These are phyloP conservation scores for Podaxis carcinomalis DNA, from an alignment of 768 basidiomycete species.

Conservation along the genomic window DNA sequence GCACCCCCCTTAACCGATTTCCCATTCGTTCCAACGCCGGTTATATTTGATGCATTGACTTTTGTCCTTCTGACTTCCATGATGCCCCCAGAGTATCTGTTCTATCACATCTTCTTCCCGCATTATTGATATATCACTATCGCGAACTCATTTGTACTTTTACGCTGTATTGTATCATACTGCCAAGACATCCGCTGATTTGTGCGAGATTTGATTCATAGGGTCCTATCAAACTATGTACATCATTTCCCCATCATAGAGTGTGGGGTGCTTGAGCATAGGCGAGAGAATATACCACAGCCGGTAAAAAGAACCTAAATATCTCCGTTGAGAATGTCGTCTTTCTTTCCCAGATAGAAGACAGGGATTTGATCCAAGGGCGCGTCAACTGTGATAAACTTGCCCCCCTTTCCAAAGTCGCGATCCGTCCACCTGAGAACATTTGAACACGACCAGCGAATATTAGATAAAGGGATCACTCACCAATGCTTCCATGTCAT, in stretches of 20 bases:
- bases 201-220: background rate
- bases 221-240: background rate
- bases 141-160: background rate
- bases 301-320: background rate
- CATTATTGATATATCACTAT: background rate
- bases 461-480: background rate
- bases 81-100: background rate
- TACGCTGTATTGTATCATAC: background rate
- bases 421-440: constrained; percentile 28
- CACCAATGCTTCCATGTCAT: constrained; percentile 30
- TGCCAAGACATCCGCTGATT: background rate
- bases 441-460: background rate
- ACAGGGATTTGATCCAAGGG: constrained; percentile 29
- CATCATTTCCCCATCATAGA: background rate
- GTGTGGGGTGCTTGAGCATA: background rate
- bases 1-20: background rate
- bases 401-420: constrained; percentile 25
- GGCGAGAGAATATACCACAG: background rate
- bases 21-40: background rate
- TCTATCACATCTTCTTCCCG: background rate
- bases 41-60: background rate
- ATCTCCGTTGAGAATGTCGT: constrained; percentile 24
- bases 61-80: background rate
- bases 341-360: constrained; percentile 26
- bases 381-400: constrained; percentile 24